A percentile compares a stretch with the other conserved stretches of the same genome.
Conservation (phyloP, 192 early-diverging fungal species). For the Dimargaris cristalligena region DNA sequence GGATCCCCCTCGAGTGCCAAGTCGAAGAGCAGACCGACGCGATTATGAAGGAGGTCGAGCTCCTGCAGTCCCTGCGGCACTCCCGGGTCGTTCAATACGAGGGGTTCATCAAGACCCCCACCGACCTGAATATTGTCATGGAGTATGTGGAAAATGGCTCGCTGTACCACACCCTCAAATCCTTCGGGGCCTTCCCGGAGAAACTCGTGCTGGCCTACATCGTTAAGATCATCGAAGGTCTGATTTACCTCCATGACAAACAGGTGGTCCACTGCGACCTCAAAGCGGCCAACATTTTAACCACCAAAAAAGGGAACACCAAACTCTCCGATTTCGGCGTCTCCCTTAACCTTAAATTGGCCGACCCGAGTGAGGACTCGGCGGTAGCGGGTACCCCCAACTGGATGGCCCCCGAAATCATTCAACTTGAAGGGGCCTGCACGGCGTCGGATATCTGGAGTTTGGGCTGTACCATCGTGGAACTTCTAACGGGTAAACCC, state of each 20-base stretch:
- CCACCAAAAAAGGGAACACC: conserved; percentile 89
- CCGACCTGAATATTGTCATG: conserved; percentile 66
- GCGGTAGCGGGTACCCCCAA: conserved; percentile 73
- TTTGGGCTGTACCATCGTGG: conserved; percentile 85
- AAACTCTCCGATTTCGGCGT: conserved; percentile 97
- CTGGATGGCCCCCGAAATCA: conserved; percentile 86
- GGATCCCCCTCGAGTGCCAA: conserved; percentile 57
- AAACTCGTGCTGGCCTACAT: conserved; percentile 71
- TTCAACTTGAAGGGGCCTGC: conserved; percentile 76
- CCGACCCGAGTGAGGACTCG: conserved; percentile 42
- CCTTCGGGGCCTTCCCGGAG: conserved; percentile 85
- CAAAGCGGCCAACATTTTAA: conserved; percentile 91
- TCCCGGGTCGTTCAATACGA: conserved; percentile 72
- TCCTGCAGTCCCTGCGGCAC: conserved; percentile 70
- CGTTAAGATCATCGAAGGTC: conserved; percentile 75
- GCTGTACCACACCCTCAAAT: conserved; percentile 61
- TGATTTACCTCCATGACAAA: conserved; percentile 76
- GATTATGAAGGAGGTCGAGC: conserved; percentile 73
- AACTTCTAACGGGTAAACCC: conserved; percentile 82
- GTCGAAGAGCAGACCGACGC: conserved; percentile 47
- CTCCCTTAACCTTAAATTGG: conserved; percentile 65
- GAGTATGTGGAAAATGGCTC: conserved; percentile 92
- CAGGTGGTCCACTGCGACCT: conserved; percentile 89
- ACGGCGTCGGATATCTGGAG: conserved; percentile 91
- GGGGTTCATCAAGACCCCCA: conserved; percentile 55